These are phyloP conservation scores for Gracilaria gracilis DNA, from an alignment of 23 red algal species.

Conservation along the genomic window DNA sequence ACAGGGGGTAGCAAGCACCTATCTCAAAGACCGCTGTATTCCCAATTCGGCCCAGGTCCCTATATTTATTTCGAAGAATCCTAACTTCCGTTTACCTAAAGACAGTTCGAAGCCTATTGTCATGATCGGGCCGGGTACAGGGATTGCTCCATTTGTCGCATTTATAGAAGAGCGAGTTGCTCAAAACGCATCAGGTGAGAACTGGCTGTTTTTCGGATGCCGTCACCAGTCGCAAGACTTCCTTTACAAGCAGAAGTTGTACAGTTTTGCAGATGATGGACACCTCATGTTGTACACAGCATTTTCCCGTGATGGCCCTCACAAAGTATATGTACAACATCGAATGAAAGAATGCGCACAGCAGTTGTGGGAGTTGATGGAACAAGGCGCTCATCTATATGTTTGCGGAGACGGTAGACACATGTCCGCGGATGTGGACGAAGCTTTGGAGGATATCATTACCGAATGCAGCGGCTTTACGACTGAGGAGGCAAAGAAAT, in stretches of 20 bases:
- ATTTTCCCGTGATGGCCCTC: conserved; percentile 86
- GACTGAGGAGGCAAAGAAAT: conserved; percentile 52
- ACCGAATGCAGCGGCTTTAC: conserved; percentile 7
- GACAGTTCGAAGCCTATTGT: conserved; percentile 66
- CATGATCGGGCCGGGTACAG: conserved; percentile 99
- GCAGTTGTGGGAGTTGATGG: conserved; percentile 74
- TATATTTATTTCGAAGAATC: conserved; percentile 66
- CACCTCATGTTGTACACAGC: conserved; percentile 75
- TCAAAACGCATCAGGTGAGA: conserved; percentile 30
- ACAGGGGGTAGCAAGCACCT: conserved; percentile 77
- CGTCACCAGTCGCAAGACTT: conserved; percentile 86
- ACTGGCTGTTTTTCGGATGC: conserved; percentile 95
- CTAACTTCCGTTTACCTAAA: conserved; percentile 81
- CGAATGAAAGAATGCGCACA: conserved; percentile 63
- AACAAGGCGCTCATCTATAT: conserved; percentile 81
- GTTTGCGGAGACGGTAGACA: conserved; percentile 93
- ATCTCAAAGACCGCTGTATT: conserved; percentile 63
- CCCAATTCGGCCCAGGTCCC: conserved; percentile 23
- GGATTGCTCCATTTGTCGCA: conserved; percentile 70
- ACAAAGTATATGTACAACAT: conserved; percentile 89
- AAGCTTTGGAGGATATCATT: conserved; percentile 72
- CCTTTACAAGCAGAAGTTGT: conserved; percentile 77
- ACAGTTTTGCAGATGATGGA: conserved; percentile 33
- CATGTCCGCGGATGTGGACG: conserved; percentile 94
- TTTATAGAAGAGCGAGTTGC: conserved; percentile 76